These are phyloP conservation scores for Xylaria longipes DNA, from an alignment of 495 filamentous ascomycete genomes.

Conservation along the genomic window DNA sequence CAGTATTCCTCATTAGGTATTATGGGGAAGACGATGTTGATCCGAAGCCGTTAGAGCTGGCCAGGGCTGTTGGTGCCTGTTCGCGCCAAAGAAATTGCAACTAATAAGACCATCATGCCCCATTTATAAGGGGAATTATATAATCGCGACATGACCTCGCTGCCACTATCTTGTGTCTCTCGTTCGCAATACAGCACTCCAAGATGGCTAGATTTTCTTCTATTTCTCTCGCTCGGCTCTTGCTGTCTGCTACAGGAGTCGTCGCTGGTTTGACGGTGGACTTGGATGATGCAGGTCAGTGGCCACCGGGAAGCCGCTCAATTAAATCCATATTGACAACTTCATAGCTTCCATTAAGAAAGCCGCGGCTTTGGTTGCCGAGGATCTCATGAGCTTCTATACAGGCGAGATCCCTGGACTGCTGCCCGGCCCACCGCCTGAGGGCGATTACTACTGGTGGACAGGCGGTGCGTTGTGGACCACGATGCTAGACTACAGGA, in stretches of 20 bases:
- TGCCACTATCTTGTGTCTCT: conserved; percentile 14
- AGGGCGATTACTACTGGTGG: conserved; percentile 52
- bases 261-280: conserved; percentile 34
- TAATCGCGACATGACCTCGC: not conserved
- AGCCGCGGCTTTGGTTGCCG: conserved; percentile 61
- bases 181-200: conserved; percentile 5
- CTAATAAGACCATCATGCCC: not conserved
- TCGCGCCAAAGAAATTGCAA: conserved; percentile 1
- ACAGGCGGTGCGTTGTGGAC: conserved; percentile 71
- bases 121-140: not conserved
- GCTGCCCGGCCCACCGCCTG: conserved; percentile 39
- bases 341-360: conserved; percentile 59
- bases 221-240: conserved; percentile 24
- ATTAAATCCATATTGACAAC: not conserved
- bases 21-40: not conserved
- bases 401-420: conserved; percentile 61
- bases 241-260: conserved; percentile 32
- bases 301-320: not conserved
- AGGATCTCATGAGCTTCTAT: conserved; percentile 65
- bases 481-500: conserved; percentile 73
- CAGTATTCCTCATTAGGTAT: too few relatives aligned
- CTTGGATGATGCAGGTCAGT: conserved; percentile 36
- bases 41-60: conserved; percentile 1
- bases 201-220: conserved; percentile 31
- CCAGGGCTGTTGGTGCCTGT: not conserved